Conservation (phyloP, 2,329 filamentous ascomycete species). For the Podosphaera xanthii region DNA sequence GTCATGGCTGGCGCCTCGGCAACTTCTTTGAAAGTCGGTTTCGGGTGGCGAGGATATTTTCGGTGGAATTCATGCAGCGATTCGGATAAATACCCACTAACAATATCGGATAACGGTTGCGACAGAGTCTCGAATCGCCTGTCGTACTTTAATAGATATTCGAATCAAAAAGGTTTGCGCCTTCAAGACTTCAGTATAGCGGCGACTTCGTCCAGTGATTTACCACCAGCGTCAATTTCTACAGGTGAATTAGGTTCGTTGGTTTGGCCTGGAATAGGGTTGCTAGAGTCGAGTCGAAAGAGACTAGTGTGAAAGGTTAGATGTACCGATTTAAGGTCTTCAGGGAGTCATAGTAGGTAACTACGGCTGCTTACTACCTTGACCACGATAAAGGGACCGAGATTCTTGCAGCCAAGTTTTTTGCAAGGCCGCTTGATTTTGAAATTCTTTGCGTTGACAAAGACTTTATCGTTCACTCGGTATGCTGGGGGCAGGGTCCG, state of each 20-base stretch:
- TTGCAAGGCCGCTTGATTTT: conserved; percentile 1
- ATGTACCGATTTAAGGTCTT: neutral
- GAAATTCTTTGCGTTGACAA: neutral
- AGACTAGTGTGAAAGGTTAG: conserved; percentile 2
- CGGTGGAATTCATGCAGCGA: neutral
- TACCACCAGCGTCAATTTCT: neutral
- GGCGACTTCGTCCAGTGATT: no score
- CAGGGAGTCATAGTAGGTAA: conserved; percentile 1
- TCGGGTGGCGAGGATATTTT: neutral
- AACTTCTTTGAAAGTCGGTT: neutral
- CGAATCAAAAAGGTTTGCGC: neutral
- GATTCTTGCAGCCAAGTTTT: conserved; percentile 2
- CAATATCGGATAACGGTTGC: neutral
- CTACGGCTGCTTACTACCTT: neutral
- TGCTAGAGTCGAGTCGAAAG: neutral
- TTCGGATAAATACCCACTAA: neutral
- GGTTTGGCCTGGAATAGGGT: neutral
- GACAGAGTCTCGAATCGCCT: neutral
- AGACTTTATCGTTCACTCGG: neutral
- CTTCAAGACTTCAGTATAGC: neutral
- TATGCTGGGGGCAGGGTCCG: neutral
- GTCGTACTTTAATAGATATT: neutral
- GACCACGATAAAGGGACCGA: conserved; percentile 1
- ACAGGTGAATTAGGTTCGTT: no score
- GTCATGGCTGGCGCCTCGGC: neutral